Percentiles rank a stretch among this genome's conserved stretches.
These are phyloP conservation scores for Colletotrichum simmondsii DNA, from an alignment of 2,329 filamentous ascomycete species.

Conservation along the genomic window DNA sequence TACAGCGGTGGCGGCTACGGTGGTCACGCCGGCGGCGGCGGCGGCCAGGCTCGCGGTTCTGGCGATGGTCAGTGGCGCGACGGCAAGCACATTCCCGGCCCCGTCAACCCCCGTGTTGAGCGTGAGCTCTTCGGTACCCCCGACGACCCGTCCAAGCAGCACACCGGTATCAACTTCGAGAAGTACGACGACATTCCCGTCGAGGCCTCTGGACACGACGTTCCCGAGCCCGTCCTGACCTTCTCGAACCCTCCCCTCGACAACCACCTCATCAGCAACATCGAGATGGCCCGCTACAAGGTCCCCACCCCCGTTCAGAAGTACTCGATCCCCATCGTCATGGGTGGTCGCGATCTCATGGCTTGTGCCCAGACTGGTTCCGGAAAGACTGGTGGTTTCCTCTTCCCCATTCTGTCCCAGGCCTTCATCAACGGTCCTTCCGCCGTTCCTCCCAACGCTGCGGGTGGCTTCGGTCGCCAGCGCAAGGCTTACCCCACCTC, in stretches of 20 bases:
- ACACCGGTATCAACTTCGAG: slow-evolving; percentile 99
- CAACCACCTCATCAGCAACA: slow-evolving; percentile 92
- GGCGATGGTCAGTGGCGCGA: slow-evolving; percentile 97
- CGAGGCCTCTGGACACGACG: slow-evolving; percentile 92
- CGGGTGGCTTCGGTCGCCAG: slow-evolving; percentile 85
- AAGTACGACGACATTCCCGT: slow-evolving; percentile 99
- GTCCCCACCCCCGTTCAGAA: slow-evolving; percentile 98
- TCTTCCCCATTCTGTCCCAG: slow-evolving; percentile 99
- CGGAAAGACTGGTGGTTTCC: slow-evolving; percentile 99
- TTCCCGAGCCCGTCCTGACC: slow-evolving; percentile 88
- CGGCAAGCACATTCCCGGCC: slow-evolving; percentile 94
- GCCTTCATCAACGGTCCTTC: slow-evolving; percentile 92
- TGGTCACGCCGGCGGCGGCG: slow-evolving; percentile 55
- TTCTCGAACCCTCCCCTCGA: slow-evolving; percentile 97
- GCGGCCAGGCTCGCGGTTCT: slow-evolving; percentile 77
- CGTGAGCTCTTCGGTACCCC: slow-evolving; percentile 92
- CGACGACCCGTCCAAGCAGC: slow-evolving; percentile 94
- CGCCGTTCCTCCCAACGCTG: slow-evolving; percentile 69
- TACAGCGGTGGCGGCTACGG: slow-evolving; percentile 55
- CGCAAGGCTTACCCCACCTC: slow-evolving; percentile 98
- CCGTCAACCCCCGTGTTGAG: slow-evolving; percentile 88
- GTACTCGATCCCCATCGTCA: slow-evolving; percentile 99
- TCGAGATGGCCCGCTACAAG: slow-evolving; percentile 93
- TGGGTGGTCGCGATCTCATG: slow-evolving; percentile 98
- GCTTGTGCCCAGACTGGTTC: slow-evolving; percentile 99